phyloP scores from a whole-genome alignment of 352 stramenopile species.

The Pythium folliculosum region DNA sequence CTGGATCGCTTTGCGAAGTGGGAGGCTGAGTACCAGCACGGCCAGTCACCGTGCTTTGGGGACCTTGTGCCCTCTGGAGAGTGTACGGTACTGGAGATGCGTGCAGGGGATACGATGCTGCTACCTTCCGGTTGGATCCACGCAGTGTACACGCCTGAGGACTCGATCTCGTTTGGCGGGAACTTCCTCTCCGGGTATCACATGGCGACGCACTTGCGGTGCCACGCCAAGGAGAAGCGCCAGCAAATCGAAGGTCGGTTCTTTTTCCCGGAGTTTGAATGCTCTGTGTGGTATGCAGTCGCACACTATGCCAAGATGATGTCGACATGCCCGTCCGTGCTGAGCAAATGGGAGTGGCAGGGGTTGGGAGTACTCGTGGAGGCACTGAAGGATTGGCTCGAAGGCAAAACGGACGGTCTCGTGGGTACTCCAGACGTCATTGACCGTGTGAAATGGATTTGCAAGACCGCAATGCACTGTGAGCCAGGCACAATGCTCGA shows the following conservation, averaged over 20 bases:
- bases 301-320: constrained; percentile 33
- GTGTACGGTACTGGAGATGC: constrained; percentile 35
- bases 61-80: constrained; percentile 28
- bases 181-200: constrained; percentile 47
- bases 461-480: constrained; percentile 6
- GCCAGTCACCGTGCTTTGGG: constrained; percentile 28
- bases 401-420: background rate
- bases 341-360: constrained; percentile 32
- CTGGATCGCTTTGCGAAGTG: constrained; percentile 34
- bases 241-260: constrained; percentile 32
- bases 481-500: constrained; percentile 15
- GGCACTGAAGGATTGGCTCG: constrained; percentile 30
- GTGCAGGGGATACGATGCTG: constrained; percentile 41
- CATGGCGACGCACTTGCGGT: constrained; percentile 38
- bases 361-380: constrained; percentile 26
- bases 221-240: constrained; percentile 34
- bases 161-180: constrained; percentile 47
- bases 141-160: constrained; percentile 41
- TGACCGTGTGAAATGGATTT: constrained; percentile 15
- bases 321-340: constrained; percentile 18
- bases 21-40: constrained; percentile 30
- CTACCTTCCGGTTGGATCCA: constrained; percentile 53
- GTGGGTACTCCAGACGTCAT: background rate
- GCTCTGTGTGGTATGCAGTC: constrained; percentile 41
- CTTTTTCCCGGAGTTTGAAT: constrained; percentile 42